phyloP scores from a whole-genome alignment of 805 yeast species.

The Yarrowia deformans region DNA sequence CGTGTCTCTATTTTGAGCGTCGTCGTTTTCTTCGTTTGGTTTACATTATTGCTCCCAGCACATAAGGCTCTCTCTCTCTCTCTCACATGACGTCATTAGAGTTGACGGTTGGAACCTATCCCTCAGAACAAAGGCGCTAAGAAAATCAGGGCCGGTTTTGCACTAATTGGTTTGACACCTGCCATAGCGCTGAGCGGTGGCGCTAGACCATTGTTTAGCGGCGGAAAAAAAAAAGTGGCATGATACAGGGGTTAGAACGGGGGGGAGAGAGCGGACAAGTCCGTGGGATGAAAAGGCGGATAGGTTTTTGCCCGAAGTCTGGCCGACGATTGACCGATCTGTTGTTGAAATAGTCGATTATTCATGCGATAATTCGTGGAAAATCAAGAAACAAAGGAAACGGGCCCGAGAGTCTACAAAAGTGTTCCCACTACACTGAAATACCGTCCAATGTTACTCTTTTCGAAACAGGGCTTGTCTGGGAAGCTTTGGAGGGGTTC shows the following conservation, averaged over 20 bases:
- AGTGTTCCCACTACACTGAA: background rate
- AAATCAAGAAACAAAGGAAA: too few relatives aligned
- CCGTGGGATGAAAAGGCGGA: too few relatives aligned
- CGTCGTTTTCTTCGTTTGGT: background rate
- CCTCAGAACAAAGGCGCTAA: background rate
- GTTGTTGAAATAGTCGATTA: too few relatives aligned
- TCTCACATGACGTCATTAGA: conserved; percentile 29
- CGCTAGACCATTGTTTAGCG: background rate
- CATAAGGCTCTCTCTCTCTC: too few relatives aligned
- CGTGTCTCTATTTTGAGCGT: background rate
- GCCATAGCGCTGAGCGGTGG: background rate
- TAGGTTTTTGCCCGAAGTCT: too few relatives aligned
- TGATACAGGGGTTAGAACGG: background rate
- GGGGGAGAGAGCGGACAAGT: background rate
- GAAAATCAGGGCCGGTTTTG: conserved; percentile 12
- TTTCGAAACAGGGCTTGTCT: too few relatives aligned
- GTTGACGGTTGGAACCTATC: conserved; percentile 16
- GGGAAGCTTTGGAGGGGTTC: too few relatives aligned
- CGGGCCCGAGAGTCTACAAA: background rate
- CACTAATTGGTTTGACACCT: background rate
- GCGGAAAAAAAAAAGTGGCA: conserved; percentile 13
- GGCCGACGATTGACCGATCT: too few relatives aligned
- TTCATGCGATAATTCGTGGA: too few relatives aligned
- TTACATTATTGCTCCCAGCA: background rate
- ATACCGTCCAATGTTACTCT: background rate